phyloP scores from a whole-genome alignment of 768 basidiomycete species.

The Xerocomellus intermedius region DNA sequence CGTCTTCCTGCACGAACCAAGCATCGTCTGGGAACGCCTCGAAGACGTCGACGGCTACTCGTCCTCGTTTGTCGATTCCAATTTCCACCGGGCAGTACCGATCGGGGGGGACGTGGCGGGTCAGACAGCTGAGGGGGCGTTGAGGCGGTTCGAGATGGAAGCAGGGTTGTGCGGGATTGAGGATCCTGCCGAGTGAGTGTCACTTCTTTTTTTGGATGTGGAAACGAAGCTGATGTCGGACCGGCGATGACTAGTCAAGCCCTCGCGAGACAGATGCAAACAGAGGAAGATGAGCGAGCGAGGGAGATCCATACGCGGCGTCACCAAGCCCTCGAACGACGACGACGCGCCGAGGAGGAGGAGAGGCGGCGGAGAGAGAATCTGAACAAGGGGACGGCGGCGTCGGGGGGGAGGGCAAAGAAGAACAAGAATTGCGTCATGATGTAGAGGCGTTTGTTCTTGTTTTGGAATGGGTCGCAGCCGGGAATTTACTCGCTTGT shows the following conservation, averaged over 20 bases:
- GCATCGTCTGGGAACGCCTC: slow-evolving; percentile 87
- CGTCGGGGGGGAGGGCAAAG: slow-evolving; percentile 35
- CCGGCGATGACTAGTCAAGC: slow-evolving; percentile 32
- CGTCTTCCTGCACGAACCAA: slow-evolving; percentile 71
- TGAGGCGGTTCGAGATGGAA: slow-evolving; percentile 49
- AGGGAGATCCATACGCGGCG: slow-evolving; percentile 36
- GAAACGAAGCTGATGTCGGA: too few species aligned
- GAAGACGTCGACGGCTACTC: slow-evolving; percentile 83
- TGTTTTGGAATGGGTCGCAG: too few species aligned
- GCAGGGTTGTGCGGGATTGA: slow-evolving; percentile 38
- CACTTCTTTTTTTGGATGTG: background rate
- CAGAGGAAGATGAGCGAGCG: slow-evolving; percentile 68
- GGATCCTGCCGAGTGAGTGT: slow-evolving; percentile 62
- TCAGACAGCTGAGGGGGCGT: slow-evolving; percentile 59
- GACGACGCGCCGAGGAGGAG: slow-evolving; percentile 17
- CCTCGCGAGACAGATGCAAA: slow-evolving; percentile 75
- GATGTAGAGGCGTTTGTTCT: background rate
- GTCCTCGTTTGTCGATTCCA: slow-evolving; percentile 74
- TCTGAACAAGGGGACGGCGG: slow-evolving; percentile 1
- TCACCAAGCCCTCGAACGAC: slow-evolving; percentile 28
- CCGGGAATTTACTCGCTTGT: too few species aligned
- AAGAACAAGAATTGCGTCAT: slow-evolving; percentile 54
- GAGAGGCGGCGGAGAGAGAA: slow-evolving; percentile 16
- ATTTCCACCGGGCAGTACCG: slow-evolving; percentile 62
- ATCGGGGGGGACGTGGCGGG: slow-evolving; percentile 82